Evolutionary conservation across 805 yeast genomes (phyloP).

Genomic region (Candida berthetii): DNA sequence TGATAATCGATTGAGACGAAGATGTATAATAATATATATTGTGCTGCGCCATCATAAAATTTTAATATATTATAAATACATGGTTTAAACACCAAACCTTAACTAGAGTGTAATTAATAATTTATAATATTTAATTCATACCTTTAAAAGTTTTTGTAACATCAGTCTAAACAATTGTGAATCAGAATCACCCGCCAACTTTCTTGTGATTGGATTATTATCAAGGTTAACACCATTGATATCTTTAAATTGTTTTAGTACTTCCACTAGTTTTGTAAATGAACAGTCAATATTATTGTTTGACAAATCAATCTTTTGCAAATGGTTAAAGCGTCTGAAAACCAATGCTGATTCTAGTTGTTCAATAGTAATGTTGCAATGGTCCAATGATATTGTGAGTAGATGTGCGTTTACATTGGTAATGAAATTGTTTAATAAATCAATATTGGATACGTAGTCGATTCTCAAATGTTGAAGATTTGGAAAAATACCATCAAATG

Average conservation of each 20-base stretch:
- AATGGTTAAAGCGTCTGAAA: not conserved
- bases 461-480: not conserved
- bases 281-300: conserved; percentile 9
- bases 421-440: not conserved
- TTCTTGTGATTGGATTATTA: conserved; percentile 5
- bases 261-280: conserved; percentile 4
- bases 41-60: no score
- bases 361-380: not conserved
- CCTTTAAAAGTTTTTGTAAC: not conserved
- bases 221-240: not conserved
- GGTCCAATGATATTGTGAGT: not conserved
- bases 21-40: no score
- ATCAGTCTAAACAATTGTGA: conserved; percentile 6
- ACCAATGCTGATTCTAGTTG: not conserved
- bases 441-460: not conserved
- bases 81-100: no score
- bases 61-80: no score
- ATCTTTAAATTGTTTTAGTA: conserved; percentile 1
- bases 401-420: not conserved
- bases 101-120: no score
- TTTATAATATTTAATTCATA: no score
- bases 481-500: not conserved
- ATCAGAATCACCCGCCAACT: conserved; percentile 4
- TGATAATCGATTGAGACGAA: no score
- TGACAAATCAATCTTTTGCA: conserved; percentile 4